phyloP scores from a whole-genome alignment of 345 rosid genomes.

The Populus ilicifolia region DNA sequence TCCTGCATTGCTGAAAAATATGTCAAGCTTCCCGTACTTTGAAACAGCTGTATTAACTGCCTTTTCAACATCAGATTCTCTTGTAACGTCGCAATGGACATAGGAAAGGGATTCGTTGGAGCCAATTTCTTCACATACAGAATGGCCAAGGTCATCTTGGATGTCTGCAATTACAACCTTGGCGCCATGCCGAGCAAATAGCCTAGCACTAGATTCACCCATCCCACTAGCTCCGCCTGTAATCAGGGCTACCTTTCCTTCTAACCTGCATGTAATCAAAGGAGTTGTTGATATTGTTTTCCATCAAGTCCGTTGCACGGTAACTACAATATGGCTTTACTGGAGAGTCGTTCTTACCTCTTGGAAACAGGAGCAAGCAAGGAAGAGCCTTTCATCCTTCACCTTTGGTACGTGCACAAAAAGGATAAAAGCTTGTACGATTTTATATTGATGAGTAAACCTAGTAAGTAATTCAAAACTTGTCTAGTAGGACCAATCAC shows the following conservation, averaged over 20 bases:
- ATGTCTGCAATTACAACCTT: slow-evolving; percentile 39
- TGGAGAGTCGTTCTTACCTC: slow-evolving; percentile 9
- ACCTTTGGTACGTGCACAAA: too few relatives aligned
- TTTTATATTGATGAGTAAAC: too few relatives aligned
- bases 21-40: slow-evolving; percentile 8
- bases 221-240: slow-evolving; percentile 47
- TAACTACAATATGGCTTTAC: too few relatives aligned
- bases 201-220: slow-evolving; percentile 31
- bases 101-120: slow-evolving; percentile 16
- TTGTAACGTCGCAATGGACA: slow-evolving; percentile 39
- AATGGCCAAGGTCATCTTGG: slow-evolving; percentile 39
- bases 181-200: slow-evolving; percentile 40
- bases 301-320: too few relatives aligned
- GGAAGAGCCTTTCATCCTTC: slow-evolving; percentile 11
- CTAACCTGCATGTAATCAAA: slow-evolving; percentile 18
- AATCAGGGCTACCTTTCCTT: slow-evolving; percentile 42
- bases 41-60: slow-evolving; percentile 19
- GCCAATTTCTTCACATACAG: slow-evolving; percentile 28
- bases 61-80: slow-evolving; percentile 29
- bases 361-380: slow-evolving; percentile 8
- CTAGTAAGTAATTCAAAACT: too few relatives aligned
- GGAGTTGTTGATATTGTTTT: neutral
- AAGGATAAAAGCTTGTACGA: too few relatives aligned
- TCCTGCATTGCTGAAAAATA: slow-evolving; percentile 15
- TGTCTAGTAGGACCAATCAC: too few relatives aligned